Conservation (phyloP, 371 early-diverging fungal genomes). For the Rhizomucor pusillus region DNA sequence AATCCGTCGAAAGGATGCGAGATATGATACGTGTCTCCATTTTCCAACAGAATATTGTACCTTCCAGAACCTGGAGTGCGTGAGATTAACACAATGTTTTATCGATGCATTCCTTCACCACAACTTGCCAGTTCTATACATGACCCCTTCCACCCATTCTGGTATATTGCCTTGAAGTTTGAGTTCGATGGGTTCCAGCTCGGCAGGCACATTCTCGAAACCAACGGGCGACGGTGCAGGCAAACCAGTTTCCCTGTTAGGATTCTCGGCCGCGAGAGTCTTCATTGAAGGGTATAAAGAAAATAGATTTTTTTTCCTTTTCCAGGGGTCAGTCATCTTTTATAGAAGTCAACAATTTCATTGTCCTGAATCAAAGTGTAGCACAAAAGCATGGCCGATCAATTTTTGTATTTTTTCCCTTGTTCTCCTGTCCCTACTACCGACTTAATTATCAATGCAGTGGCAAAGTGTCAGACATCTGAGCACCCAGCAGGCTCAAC, state of each 20-base stretch:
- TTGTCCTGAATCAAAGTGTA: neutral
- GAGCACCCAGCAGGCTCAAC: neutral
- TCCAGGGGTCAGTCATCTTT: neutral
- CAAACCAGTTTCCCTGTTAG: constrained; percentile 16
- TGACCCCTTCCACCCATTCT: constrained; percentile 55
- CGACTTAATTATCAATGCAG: too few species aligned
- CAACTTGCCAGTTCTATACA: constrained; percentile 53
- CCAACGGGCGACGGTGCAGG: constrained; percentile 46
- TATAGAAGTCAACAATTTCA: constrained; percentile 3
- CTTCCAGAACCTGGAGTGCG: constrained; percentile 49
- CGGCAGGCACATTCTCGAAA: constrained; percentile 51
- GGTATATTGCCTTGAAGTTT: constrained; percentile 52
- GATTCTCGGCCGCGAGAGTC: constrained; percentile 31
- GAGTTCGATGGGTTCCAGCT: constrained; percentile 33
- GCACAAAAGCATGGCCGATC: too few species aligned
- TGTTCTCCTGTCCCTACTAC: too few species aligned
- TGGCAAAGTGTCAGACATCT: too few species aligned
- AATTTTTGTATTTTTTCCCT: constrained; percentile 1
- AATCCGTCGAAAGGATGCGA: constrained; percentile 66
- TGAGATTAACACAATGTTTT: too few species aligned
- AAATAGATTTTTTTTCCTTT: neutral
- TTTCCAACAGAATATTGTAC: constrained; percentile 37
- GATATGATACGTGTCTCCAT: constrained; percentile 53
- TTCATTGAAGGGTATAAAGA: constrained; percentile 19
- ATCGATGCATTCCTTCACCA: too few species aligned